Base-by-base conservation (phyloP, 805 yeast species). In the Ogataea corticis region DNA sequence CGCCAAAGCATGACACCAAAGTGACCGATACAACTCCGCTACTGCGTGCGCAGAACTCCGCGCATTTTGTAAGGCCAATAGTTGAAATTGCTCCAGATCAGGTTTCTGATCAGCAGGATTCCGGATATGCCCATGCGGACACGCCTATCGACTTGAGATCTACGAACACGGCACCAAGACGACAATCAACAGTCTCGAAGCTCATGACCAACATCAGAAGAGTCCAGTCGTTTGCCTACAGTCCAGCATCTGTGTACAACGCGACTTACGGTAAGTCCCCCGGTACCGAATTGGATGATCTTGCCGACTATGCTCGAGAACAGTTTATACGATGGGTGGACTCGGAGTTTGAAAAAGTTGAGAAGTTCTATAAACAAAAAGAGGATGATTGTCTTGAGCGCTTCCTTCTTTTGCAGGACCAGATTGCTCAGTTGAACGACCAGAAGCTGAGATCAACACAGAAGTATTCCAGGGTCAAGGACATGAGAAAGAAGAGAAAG, bases 251-350 rank as follows among this genome's bases (percentile, higher is more conserved):
- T 1, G 37, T 39, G 3, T 14, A 21, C 15, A 36, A 25, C 3
- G 5, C 29, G 4, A 29, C 34, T 18, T 35, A 25, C 47, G 11
- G 38, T 44, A 38, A 27, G 16, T 36, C 46, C 12, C 40, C 41
- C 3, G 51, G 41, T 3, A 59, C 63, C 1, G 69, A 65, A 34
- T 28, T 65, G 37, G 68, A 64, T 10, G 64, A 64, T 41, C 48
- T 63, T 32, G 58, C 67, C 10, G 62, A 57, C 19, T 66, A 68
- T n/a, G 75, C 71, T 11, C 72, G 70, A 35, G 51, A 61, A 3
- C 76, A 75, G 42, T 89, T 88, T 51, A 51, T 73, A n/a, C 60
- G 55, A 2, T 88, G 96, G 95, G 72, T 88, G 4, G 84, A 85
- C 44, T 42, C 54, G 0, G 85, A 88, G 60, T 67, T 83, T 19